phyloP scores from a whole-genome alignment of 768 basidiomycete species.

The Pilatotrama ljubarskyi region DNA sequence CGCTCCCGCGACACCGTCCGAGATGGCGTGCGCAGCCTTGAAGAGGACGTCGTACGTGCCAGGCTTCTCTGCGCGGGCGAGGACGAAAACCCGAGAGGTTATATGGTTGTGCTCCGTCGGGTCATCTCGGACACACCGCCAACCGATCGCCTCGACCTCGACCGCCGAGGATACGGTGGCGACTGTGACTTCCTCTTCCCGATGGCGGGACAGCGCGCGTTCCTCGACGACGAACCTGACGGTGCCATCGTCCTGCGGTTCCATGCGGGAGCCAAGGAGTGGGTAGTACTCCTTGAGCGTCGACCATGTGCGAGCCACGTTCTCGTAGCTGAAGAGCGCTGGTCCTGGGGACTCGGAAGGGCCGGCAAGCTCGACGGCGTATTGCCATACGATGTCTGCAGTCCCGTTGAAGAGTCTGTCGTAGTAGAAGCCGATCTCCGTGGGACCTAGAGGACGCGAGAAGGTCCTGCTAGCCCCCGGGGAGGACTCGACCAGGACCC shows the following conservation, averaged over 20 bases:
- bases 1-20: slow-evolving; percentile 47
- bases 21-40: slow-evolving; percentile 48
- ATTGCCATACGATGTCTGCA: too few relatives aligned
- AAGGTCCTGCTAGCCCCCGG: too few relatives aligned
- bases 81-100: slow-evolving; percentile 44
- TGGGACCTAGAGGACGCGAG: too few relatives aligned
- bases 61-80: slow-evolving; percentile 39
- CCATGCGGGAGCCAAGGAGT: slow-evolving; percentile 46
- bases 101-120: slow-evolving; percentile 42
- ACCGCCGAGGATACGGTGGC: slow-evolving; percentile 33
- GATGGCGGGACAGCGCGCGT: slow-evolving; percentile 33
- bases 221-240: slow-evolving; percentile 46
- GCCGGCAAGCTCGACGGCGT: too few relatives aligned
- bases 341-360: too few relatives aligned
- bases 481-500: too few relatives aligned
- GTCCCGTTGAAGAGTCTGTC: too few relatives aligned
- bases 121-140: slow-evolving; percentile 33
- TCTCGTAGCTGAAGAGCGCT: too few relatives aligned
- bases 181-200: slow-evolving; percentile 43
- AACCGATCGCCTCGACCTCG: slow-evolving; percentile 35
- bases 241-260: slow-evolving; percentile 30
- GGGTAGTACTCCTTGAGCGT: slow-evolving; percentile 51
- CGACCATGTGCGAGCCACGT: slow-evolving; percentile 40
- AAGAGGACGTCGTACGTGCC: slow-evolving; percentile 44
- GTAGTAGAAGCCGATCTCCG: too few relatives aligned